Percentiles rank a stretch among this genome's conserved stretches.
phyloP scores from a whole-genome alignment of 2,329 filamentous ascomycete species.

The Paecilomyces niveus region DNA sequence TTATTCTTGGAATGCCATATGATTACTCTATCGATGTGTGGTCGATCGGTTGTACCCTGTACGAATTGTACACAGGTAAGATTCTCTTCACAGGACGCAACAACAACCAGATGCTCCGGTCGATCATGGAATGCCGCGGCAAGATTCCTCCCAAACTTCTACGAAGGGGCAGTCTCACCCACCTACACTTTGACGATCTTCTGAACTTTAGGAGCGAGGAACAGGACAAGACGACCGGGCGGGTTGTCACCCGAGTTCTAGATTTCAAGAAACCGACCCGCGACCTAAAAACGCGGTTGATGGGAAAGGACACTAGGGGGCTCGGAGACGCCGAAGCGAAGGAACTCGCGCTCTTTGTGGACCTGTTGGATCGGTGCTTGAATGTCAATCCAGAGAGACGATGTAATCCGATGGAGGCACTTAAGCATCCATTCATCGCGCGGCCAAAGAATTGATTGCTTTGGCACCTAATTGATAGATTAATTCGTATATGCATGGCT shows the following conservation, averaged over 20 bases:
- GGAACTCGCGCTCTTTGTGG: constrained; percentile 76
- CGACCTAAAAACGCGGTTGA: constrained; percentile 73
- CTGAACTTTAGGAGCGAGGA: constrained; percentile 80
- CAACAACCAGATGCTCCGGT: constrained; percentile 97
- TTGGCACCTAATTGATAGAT: neutral
- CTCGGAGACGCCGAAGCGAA: constrained; percentile 67
- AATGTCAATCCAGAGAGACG: constrained; percentile 88
- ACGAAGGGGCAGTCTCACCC: constrained; percentile 69
- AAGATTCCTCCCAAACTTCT: constrained; percentile 86
- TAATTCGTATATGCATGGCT: neutral
- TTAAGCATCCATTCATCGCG: constrained; percentile 81
- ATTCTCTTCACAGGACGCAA: constrained; percentile 91
- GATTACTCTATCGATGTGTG: constrained; percentile 94
- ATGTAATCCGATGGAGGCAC: constrained; percentile 75
- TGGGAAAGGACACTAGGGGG: constrained; percentile 62
- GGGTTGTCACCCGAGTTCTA: constrained; percentile 50
- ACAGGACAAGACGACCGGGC: constrained; percentile 77
- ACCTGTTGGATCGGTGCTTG: constrained; percentile 81
- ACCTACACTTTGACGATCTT: constrained; percentile 75
- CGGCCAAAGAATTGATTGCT: constrained; percentile 26
- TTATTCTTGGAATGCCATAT: constrained; percentile 94
- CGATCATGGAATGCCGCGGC: constrained; percentile 92
- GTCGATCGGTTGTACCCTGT: constrained; percentile 95
- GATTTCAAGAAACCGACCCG: constrained; percentile 62
- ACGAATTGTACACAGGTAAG: constrained; percentile 95